Evolutionary conservation across 129 eudicot species (phyloP).

Genomic region (Lactuca saligna): DNA sequence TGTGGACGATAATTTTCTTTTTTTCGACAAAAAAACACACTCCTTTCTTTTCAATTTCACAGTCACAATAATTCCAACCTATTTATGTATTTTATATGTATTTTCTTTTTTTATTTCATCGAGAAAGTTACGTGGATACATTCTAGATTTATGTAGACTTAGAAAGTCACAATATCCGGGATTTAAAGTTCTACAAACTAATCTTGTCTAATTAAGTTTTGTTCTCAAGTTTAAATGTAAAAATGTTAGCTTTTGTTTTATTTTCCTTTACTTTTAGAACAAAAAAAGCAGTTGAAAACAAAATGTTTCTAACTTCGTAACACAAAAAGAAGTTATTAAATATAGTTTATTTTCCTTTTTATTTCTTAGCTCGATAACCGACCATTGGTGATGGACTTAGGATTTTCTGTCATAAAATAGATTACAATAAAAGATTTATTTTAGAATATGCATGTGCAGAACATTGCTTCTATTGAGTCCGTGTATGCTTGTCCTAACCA

Average conservation of each 20-base stretch:
- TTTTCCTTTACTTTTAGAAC: background rate
- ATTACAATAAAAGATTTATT: too few species aligned
- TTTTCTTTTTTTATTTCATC: background rate
- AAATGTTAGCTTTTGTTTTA: too few species aligned
- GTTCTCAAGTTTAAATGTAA: too few species aligned
- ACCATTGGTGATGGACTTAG: background rate
- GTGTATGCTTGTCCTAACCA: background rate
- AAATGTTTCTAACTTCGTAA: too few species aligned
- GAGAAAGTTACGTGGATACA: too few species aligned
- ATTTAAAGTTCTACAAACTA: too few species aligned
- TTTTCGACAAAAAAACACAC: background rate
- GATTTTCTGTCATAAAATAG: background rate
- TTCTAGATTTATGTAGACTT: too few species aligned
- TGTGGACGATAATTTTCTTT: slow-evolving; percentile 8
- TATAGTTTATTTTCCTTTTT: too few species aligned
- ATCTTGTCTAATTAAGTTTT: too few species aligned
- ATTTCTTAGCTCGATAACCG: background rate
- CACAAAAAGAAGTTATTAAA: too few species aligned
- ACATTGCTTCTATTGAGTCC: background rate
- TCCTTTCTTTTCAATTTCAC: slow-evolving; percentile 24
- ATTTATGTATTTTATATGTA: background rate
- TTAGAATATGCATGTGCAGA: background rate
- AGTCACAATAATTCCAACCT: slow-evolving; percentile 1
- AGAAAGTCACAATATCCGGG: too few species aligned
- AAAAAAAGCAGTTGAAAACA: too few species aligned